These are phyloP conservation scores for Adansonia rubrostipa DNA, from an alignment of 441 rosid species.

Conservation along the genomic window DNA sequence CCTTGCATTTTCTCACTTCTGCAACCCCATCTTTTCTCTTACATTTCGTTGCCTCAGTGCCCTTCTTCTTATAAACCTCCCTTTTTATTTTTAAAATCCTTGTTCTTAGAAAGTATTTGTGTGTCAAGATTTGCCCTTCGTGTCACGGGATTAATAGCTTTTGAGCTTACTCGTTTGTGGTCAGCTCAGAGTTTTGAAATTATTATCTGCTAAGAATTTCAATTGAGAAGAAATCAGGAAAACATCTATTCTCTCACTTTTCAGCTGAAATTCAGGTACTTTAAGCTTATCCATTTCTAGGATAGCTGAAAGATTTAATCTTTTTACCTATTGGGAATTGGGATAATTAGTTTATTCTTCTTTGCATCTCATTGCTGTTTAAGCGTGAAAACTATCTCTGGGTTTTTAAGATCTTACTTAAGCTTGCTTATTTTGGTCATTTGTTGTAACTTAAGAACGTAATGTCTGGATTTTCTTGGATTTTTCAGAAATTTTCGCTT, in stretches of 20 bases:
- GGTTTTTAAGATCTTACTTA: conserved; percentile 7
- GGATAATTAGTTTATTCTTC: neutral
- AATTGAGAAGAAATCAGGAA: conserved; percentile 4
- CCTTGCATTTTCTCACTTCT: neutral
- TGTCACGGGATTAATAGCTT: neutral
- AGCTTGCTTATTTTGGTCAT: neutral
- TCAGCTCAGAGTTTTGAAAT: neutral
- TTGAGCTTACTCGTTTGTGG: conserved; percentile 2
- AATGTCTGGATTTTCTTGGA: neutral
- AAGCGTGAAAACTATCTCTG: neutral
- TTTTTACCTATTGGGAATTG: neutral
- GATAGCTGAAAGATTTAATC: neutral
- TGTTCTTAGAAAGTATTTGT: neutral
- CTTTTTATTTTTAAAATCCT: neutral
- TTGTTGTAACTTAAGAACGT: neutral
- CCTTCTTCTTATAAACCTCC: neutral
- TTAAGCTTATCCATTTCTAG: conserved; percentile 12
- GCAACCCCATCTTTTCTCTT: neutral
- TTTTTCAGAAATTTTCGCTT: neutral
- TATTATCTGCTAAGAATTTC: conserved; percentile 4
- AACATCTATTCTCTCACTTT: neutral
- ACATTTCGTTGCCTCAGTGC: neutral
- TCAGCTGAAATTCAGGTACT: conserved; percentile 15
- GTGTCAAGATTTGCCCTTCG: neutral
- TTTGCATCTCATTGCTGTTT: neutral